Conservation (phyloP, 179 eudicot species). For the Spinacia oleracea region DNA sequence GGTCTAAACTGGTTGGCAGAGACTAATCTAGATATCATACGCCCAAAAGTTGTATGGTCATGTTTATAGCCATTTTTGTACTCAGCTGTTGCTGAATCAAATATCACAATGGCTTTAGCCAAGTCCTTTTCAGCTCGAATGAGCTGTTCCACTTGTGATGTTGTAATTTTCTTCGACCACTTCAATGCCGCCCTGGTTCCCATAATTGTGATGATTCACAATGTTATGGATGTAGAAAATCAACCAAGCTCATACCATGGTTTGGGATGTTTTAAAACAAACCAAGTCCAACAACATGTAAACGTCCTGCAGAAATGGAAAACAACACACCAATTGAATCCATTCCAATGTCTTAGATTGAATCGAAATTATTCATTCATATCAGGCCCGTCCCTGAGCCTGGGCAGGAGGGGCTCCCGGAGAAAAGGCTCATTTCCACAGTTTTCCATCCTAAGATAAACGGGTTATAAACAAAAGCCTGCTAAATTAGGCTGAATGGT, state of each 20-base stretch:
- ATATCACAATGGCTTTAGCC: constrained; percentile 56
- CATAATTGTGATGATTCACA: constrained; percentile 26
- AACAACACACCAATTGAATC: background rate
- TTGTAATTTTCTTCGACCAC: constrained; percentile 71
- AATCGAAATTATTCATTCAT: background rate
- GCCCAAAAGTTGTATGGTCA: constrained; percentile 62
- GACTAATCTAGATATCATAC: constrained; percentile 68
- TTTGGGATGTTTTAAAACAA: background rate
- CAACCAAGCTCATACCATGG: background rate
- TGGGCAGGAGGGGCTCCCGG: too few species aligned
- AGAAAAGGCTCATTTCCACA: too few species aligned
- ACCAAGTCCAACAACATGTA: constrained; percentile 2
- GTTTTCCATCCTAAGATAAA: too few species aligned
- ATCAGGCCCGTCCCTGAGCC: too few species aligned
- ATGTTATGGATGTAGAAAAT: background rate
- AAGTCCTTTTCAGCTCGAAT: constrained; percentile 72
- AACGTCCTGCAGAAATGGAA: background rate
- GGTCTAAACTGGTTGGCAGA: constrained; percentile 63
- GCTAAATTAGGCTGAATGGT: too few species aligned
- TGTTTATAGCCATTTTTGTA: constrained; percentile 75
- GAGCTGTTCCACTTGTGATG: constrained; percentile 64
- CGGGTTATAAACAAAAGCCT: too few species aligned
- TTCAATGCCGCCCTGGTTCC: constrained; percentile 47
- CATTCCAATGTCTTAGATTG: background rate
- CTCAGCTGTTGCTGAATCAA: constrained; percentile 82